phyloP scores from a whole-genome alignment of 257 asterid genomes.

The Gentiana macrophylla region DNA sequence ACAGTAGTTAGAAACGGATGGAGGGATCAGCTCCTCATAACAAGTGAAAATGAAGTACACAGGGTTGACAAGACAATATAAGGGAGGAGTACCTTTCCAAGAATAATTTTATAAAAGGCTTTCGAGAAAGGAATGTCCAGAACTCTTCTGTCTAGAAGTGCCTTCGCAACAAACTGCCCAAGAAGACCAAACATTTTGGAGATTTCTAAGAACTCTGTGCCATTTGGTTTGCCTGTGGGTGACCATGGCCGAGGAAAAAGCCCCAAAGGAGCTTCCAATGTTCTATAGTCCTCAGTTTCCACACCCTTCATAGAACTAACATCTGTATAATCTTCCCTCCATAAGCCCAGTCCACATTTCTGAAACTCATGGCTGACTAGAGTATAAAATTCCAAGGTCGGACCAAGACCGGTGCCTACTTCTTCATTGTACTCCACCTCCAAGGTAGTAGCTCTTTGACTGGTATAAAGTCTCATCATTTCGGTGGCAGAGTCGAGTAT shows the following conservation, averaged over 20 bases:
- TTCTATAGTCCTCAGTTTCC: constrained; percentile 31
- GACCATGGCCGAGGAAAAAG: constrained; percentile 97
- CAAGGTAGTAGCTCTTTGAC: constrained; percentile 38
- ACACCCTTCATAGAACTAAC: constrained; percentile 11
- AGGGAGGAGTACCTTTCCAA: constrained; percentile 74
- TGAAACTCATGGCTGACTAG: constrained; percentile 86
- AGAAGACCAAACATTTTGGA: constrained; percentile 55
- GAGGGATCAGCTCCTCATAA: not conserved
- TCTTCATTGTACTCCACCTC: constrained; percentile 93
- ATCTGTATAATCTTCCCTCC: constrained; percentile 65
- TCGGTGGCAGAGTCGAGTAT: constrained; percentile 65
- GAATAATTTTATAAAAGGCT: constrained; percentile 76
- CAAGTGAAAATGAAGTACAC: constrained; percentile 54
- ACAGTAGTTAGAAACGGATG: not conserved
- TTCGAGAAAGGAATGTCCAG: constrained; percentile 83
- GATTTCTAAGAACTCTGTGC: constrained; percentile 38
- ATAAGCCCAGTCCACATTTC: constrained; percentile 61
- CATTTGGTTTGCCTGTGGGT: constrained; percentile 21
- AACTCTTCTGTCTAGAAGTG: constrained; percentile 88
- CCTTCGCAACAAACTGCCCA: constrained; percentile 77
- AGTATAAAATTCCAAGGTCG: constrained; percentile 84
- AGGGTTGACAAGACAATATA: constrained; percentile 11
- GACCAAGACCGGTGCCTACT: constrained; percentile 99
- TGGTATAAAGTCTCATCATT: constrained; percentile 68
- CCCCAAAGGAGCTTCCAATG: constrained; percentile 46